A percentile compares a stretch with the other conserved stretches of the same genome.
Evolutionary conservation across 208 protist species (phyloP).

Genomic region (Leishmania tropica): DNA sequence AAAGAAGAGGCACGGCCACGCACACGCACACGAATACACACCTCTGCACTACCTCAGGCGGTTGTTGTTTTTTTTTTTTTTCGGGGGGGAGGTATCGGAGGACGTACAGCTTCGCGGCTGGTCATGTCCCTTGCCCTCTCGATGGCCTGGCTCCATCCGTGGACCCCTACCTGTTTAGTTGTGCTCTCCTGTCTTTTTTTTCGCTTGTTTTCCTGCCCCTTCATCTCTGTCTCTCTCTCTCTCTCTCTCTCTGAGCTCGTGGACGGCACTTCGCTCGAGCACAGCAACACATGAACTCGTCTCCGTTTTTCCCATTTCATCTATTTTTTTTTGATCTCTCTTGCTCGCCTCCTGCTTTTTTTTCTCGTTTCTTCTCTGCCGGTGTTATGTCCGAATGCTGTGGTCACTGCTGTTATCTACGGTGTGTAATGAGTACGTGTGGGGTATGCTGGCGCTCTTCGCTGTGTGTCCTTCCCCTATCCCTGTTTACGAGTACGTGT

Average conservation of each 20-base stretch:
- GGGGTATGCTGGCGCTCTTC: too few relatives aligned
- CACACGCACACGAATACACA: background rate
- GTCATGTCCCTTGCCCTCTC: background rate
- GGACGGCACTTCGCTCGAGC: background rate
- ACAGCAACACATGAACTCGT: background rate
- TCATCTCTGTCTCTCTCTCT: background rate
- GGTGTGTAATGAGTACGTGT: background rate
- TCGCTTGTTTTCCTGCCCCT: background rate
- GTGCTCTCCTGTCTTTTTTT: background rate
- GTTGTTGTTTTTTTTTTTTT: background rate
- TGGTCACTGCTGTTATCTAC: background rate
- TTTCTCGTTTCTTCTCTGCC: background rate
- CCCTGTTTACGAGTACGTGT: background rate
- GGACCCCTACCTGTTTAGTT: background rate
- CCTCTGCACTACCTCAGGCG: background rate
- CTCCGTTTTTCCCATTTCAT: background rate
- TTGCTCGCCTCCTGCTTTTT: background rate
- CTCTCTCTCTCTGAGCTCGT: background rate
- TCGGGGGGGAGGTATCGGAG: background rate
- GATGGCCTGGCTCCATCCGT: background rate
- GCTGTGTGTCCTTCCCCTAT: too few relatives aligned
- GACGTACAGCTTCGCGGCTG: background rate
- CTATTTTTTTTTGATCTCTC: background rate
- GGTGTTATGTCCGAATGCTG: background rate
- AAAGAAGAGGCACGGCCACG: background rate